Conservation (phyloP, 495 filamentous ascomycete genomes). For the Chaetomium cochliodes region DNA sequence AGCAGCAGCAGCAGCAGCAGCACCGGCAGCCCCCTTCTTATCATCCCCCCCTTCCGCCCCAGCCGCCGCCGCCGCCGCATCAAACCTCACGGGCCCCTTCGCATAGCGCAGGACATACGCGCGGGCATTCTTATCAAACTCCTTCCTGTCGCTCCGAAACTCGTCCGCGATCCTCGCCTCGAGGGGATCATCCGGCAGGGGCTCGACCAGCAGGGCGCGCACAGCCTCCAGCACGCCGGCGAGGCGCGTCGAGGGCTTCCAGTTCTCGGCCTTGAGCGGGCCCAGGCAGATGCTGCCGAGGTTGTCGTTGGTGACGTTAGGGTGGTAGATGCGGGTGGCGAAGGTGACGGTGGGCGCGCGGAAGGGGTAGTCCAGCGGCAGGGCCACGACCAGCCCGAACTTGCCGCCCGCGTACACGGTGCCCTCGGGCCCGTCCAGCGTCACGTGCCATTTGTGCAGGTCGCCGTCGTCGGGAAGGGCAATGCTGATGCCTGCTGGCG, state of each 20-base stretch:
- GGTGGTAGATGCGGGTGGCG: slow-evolving; percentile 96
- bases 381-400: slow-evolving; percentile 72
- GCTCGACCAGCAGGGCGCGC: slow-evolving; percentile 74
- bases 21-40: neutral
- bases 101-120: slow-evolving; percentile 83
- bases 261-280: slow-evolving; percentile 82
- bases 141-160: slow-evolving; percentile 66
- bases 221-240: slow-evolving; percentile 75
- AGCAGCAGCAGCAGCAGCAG: neutral
- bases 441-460: slow-evolving; percentile 80
- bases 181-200: slow-evolving; percentile 91
- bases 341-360: slow-evolving; percentile 85
- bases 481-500: slow-evolving; percentile 65
- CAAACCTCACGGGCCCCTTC: slow-evolving; percentile 40
- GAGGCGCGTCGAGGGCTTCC: slow-evolving; percentile 88
- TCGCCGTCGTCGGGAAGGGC: slow-evolving; percentile 66
- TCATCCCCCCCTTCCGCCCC: neutral
- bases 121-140: slow-evolving; percentile 80
- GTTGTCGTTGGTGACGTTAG: slow-evolving; percentile 93
- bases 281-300: slow-evolving; percentile 87
- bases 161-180: slow-evolving; percentile 85
- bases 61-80: neutral
- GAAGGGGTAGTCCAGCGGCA: slow-evolving; percentile 92
- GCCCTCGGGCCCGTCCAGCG: slow-evolving; percentile 69
- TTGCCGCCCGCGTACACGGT: slow-evolving; percentile 75